Base-by-base conservation (phyloP, 1,284 basidiomycete species). In the Athelia sp. region DNA sequence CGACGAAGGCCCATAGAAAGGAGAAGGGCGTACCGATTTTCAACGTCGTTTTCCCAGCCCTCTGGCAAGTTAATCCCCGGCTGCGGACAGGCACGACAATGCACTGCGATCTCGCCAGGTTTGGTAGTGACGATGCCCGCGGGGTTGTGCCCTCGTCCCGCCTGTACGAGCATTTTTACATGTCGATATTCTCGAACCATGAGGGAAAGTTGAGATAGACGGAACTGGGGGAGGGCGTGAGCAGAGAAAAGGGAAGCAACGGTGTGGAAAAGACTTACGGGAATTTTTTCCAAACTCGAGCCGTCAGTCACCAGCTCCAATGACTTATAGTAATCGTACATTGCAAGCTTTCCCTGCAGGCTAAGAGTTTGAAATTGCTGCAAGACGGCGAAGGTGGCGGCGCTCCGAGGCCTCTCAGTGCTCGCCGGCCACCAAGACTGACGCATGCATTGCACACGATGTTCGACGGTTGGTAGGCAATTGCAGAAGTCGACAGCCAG, bases 41-140 rank as follows among this genome's bases (percentile, higher is more conserved):
- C 42, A 3, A 47, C 29, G 1, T 43, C 51, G 0, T 56, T 31
- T 4, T 50, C 47, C 62, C 59, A 62, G 21, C 50, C 46, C 2
- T 13, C 15, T 2, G 58, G 60, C 3, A 64, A 49, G 31, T 64
- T 64, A 24, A 57, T 48, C 1, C 51, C 57, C 1, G 60, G 58
- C 8, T 54, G 52, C 8, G 57, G 61, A 42, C 62, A 64, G 4
- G 62, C 58, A 0, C 54, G 58, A 36, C 62, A 63, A 4, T 35
- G 35, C 3, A 62, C 45, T 10, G 62, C 58, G 15, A 57, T 52
- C 29, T 58, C 56, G 0, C 62, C 58, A 0, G 38, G 35, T 22
- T 51, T 42, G 4, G 55, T 57, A 3, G 34, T 36, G 13, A 31
- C 36, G 15, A 56, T 24, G 14, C 51, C 40, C 18, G 15, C 8